These are phyloP conservation scores for Sporisorium scitamineum DNA, from an alignment of 1,284 basidiomycete species.

Conservation along the genomic window DNA sequence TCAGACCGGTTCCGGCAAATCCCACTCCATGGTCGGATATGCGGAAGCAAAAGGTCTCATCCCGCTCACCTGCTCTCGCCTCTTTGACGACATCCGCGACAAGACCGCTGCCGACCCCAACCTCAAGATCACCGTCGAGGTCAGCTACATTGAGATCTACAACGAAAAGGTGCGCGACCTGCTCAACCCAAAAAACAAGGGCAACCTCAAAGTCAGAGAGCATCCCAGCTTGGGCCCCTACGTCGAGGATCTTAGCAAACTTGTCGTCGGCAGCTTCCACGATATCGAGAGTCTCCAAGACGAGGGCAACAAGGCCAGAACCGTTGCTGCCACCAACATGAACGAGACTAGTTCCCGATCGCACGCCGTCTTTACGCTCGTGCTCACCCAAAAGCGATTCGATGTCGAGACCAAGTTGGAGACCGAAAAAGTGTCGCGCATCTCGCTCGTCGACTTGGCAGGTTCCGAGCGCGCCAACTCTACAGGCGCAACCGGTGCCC, in stretches of 20 bases:
- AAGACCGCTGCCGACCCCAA: slow-evolving; percentile 78
- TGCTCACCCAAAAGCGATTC: slow-evolving; percentile 57
- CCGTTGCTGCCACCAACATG: slow-evolving; percentile 66
- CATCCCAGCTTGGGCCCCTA: slow-evolving; percentile 87
- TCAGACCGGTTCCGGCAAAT: slow-evolving; percentile 64
- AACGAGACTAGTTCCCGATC: slow-evolving; percentile 66
- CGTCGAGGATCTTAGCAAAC: slow-evolving; percentile 94
- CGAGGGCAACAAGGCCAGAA: slow-evolving; percentile 90
- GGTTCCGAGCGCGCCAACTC: slow-evolving; percentile 68
- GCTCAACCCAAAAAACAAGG: slow-evolving; percentile 95
- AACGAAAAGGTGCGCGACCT: slow-evolving; percentile 91
- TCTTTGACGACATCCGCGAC: slow-evolving; percentile 82
- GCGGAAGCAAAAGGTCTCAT: slow-evolving; percentile 97
- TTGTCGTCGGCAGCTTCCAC: slow-evolving; percentile 87
- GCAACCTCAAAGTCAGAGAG: slow-evolving; percentile 94
- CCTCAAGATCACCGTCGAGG: slow-evolving; percentile 88
- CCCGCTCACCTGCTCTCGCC: slow-evolving; percentile 90
- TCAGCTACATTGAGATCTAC: slow-evolving; percentile 91
- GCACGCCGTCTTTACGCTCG: slow-evolving; percentile 64
- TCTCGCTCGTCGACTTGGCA: slow-evolving; percentile 65
- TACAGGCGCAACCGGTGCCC: slow-evolving; percentile 66
- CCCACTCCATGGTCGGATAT: slow-evolving; percentile 70
- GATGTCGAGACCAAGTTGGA: slow-evolving; percentile 60
- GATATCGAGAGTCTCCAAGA: slow-evolving; percentile 99
- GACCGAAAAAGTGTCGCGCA: slow-evolving; percentile 63